Conservation (phyloP, 768 basidiomycete genomes). For the Sarcodon sp. region DNA sequence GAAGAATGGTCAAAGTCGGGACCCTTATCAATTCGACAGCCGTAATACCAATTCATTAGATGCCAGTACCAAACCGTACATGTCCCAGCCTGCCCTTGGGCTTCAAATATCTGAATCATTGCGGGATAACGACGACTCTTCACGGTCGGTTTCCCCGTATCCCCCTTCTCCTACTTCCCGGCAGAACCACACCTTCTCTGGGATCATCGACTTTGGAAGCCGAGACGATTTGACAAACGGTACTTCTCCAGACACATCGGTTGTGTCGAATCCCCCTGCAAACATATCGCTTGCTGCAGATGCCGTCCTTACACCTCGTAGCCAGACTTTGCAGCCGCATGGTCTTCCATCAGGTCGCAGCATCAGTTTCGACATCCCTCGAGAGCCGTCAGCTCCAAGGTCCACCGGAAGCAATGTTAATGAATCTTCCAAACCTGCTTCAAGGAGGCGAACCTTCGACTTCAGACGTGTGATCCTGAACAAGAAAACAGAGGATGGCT, state of each 20-base stretch:
- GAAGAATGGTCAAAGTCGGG: constrained; percentile 8
- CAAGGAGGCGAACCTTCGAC: too few species aligned
- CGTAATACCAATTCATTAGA: constrained; percentile 13
- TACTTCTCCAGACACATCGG: not conserved
- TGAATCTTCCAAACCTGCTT: too few species aligned
- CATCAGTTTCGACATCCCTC: not conserved
- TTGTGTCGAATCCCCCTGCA: not conserved
- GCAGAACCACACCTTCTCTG: not conserved
- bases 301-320: too few species aligned
- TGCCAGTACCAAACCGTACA: constrained; percentile 8
- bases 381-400: not conserved
- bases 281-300: too few species aligned
- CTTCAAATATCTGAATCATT: constrained; percentile 2
- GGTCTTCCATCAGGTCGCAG: not conserved
- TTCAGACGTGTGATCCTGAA: too few species aligned
- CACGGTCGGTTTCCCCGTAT: constrained; percentile 3
- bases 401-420: too few species aligned
- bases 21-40: constrained; percentile 1
- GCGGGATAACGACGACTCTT: constrained; percentile 4
- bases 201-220: not conserved
- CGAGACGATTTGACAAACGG: not conserved
- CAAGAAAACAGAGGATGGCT: too few species aligned
- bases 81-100: constrained; percentile 9
- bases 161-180: constrained; percentile 11
- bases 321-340: too few species aligned